Percentiles rank a stretch among this genome's conserved stretches.
Evolutionary conservation across 345 rosid genomes (phyloP).

Genomic region (Populus ilicifolia): DNA sequence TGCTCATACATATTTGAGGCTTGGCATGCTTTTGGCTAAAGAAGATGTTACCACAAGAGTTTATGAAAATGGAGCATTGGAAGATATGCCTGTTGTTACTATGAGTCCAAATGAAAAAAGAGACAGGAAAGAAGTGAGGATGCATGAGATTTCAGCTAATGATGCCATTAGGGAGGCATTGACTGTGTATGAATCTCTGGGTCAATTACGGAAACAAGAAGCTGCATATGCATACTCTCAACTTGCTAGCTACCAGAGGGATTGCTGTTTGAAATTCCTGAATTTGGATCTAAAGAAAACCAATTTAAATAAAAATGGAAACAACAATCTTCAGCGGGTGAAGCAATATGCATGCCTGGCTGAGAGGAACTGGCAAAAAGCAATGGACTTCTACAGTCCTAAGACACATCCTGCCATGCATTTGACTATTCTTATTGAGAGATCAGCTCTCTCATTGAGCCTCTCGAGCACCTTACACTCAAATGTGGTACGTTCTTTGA

Average conservation of each 20-base stretch:
- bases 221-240: slow-evolving; percentile 82
- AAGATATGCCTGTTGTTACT: slow-evolving; percentile 23
- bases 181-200: slow-evolving; percentile 70
- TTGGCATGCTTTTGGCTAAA: slow-evolving; percentile 83
- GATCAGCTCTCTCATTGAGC: slow-evolving; percentile 55
- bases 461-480: slow-evolving; percentile 54
- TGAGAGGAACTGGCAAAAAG: slow-evolving; percentile 81
- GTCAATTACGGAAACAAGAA: slow-evolving; percentile 77
- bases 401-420: slow-evolving; percentile 71
- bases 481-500: slow-evolving; percentile 44
- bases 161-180: slow-evolving; percentile 91
- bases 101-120: slow-evolving; percentile 24
- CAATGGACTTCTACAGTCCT: slow-evolving; percentile 72
- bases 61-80: slow-evolving; percentile 42
- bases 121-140: slow-evolving; percentile 42
- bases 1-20: slow-evolving; percentile 81
- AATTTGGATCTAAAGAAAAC: slow-evolving; percentile 40
- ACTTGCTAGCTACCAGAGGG: slow-evolving; percentile 81
- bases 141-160: slow-evolving; percentile 71
- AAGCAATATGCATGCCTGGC: slow-evolving; percentile 84
- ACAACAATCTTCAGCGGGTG: slow-evolving; percentile 47
- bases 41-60: slow-evolving; percentile 59
- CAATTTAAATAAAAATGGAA: slow-evolving; percentile 45
- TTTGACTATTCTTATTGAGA: slow-evolving; percentile 64
- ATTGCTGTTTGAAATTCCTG: slow-evolving; percentile 64